Base-by-base conservation (phyloP, 1,284 basidiomycete species). In the Pseudozyma hubeiensis region DNA sequence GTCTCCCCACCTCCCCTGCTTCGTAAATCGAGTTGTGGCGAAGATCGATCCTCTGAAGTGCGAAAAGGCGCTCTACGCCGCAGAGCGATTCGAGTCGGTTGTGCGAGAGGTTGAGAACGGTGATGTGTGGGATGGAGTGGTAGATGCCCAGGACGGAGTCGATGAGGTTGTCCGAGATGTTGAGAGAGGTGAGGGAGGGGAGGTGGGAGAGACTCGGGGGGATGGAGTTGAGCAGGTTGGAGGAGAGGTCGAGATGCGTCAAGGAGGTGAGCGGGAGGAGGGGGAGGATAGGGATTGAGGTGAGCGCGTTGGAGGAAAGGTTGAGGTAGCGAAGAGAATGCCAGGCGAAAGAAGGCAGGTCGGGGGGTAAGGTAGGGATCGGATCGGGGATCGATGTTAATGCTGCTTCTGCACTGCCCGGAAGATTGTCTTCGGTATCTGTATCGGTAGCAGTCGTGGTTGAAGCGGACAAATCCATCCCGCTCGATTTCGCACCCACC, bases 41-140 rank as follows among this genome's bases (percentile, higher is more conserved):
- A n/a, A 98, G 86, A 84, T 99, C 95, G 30, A 97, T 88, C 16
- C 92, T 89, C 79, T 93, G 90, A 8, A 98, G 88, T 0, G 90
- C 91, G 55, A 88, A 87, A 0, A 98, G 88, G 7, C 94, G 89
- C 85, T 99, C 96, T 6, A 98, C 87, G 4, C 96, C 96, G 72
- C 93, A 94, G 53, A 99, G 89, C 24, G 93, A 94, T 80, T 96
- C 93, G 49, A 98, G 89, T 2, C 96, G 90, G 82, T 99, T 99
- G 35, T 72, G 61, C 50, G 77, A 61, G 8, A 84, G 62, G 47
- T 81, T 82, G 45, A 82, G 76, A n/a, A 67, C 67, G 30, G 61
- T 62, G 30, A 84, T 73, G 5, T 53, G 54, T 5, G 68, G 60
- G 0, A 84, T 39, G 0, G 77, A 45, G 17, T 64, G 55, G 63